Evolutionary conservation across 2,329 filamentous ascomycete genomes (phyloP).

Genomic region (Colletotrichum shisoi): DNA sequence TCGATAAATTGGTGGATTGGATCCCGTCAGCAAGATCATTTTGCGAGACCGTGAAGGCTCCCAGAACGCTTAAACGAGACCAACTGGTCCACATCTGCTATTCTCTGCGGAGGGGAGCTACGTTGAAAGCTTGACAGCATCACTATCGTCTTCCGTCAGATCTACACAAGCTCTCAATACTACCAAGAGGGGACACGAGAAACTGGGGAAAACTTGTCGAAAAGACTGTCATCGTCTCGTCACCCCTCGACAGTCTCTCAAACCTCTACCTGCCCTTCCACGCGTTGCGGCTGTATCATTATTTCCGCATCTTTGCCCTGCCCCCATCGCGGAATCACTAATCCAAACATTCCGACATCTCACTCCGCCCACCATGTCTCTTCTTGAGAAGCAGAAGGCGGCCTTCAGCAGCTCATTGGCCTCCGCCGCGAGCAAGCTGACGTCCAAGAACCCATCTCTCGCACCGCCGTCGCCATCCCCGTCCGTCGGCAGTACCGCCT

Average conservation of each 20-base stretch:
- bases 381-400: constrained; percentile 71
- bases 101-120: not conserved
- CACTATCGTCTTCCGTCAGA: not conserved
- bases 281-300: not conserved
- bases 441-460: constrained; percentile 57
- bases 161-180: not conserved
- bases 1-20: not conserved
- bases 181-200: not conserved
- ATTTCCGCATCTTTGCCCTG: not conserved
- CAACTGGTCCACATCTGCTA: not conserved
- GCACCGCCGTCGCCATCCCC: constrained; percentile 70
- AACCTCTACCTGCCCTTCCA: not conserved
- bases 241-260: not conserved
- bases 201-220: not conserved
- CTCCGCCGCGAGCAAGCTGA: constrained; percentile 70
- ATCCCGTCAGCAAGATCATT: not conserved
- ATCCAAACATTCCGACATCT: not conserved
- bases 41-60: constrained; percentile 1
- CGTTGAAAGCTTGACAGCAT: not conserved
- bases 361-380: constrained; percentile 58
- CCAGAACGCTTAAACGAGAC: not conserved
- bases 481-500: constrained; percentile 61
- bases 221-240: not conserved
- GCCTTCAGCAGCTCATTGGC: constrained; percentile 68
- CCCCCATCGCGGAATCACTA: too few species aligned